Conservation (phyloP, 352 stramenopile species). For the Phytophthora citrophthora region DNA sequence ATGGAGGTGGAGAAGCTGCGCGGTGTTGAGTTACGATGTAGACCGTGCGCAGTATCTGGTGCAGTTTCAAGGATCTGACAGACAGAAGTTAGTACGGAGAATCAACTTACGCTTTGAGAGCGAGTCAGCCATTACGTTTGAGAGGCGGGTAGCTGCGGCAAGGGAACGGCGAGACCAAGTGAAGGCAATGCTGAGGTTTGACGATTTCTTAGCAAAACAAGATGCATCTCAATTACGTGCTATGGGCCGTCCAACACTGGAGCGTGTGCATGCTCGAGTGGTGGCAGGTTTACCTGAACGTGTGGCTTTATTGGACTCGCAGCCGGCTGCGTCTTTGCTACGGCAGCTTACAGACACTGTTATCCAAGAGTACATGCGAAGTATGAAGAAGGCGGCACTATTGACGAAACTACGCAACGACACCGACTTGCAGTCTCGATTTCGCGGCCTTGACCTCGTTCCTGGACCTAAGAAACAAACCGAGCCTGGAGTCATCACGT, state of each 20-base stretch:
- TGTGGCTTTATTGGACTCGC: constrained; percentile 64
- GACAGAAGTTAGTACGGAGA: constrained; percentile 85
- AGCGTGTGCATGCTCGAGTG: constrained; percentile 86
- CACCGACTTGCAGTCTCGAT: constrained; percentile 68
- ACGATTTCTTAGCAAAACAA: constrained; percentile 90
- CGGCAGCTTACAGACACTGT: constrained; percentile 86
- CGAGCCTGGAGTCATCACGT: constrained; percentile 34
- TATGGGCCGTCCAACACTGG: constrained; percentile 82
- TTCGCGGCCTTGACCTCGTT: constrained; percentile 70
- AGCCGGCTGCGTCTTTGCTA: constrained; percentile 70
- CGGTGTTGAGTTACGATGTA: constrained; percentile 69
- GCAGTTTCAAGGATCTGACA: constrained; percentile 87
- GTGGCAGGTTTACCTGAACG: constrained; percentile 76
- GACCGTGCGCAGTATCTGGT: constrained; percentile 77
- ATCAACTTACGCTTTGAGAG: constrained; percentile 94
- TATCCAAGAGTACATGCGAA: constrained; percentile 91
- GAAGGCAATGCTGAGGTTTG: constrained; percentile 91
- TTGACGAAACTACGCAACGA: constrained; percentile 66
- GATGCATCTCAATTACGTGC: constrained; percentile 68
- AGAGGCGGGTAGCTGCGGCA: constrained; percentile 76
- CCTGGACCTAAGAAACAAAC: constrained; percentile 23
- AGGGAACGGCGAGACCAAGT: constrained; percentile 65
- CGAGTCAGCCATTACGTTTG: constrained; percentile 74
- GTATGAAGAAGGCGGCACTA: constrained; percentile 93
- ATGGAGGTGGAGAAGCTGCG: constrained; percentile 84